Evolutionary conservation across 2,329 filamentous ascomycete genomes (phyloP), one percentile per base, ranked within the genome.

Genomic region (Pseudogymnoascus verrucosus): DNA sequence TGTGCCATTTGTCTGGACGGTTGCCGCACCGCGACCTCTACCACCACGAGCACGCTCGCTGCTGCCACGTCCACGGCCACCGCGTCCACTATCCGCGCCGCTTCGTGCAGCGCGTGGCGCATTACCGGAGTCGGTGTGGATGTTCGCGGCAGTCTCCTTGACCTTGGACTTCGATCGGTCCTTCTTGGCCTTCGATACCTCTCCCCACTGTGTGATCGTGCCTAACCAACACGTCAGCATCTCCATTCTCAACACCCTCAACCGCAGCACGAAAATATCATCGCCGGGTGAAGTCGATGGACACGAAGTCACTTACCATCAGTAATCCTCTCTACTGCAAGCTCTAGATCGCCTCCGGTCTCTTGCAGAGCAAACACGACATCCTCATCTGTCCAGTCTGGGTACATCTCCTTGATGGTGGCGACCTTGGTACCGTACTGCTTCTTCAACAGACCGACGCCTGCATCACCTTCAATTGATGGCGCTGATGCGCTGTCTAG

Each of bases 311-410:
- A 60, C 76, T 73, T 81, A 92, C 89, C 89, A 77, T 93, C 88
- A 71, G 88, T 86, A 76, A 95, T 93, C 76, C 87, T 87, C 72
- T 89, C 87, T 74, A 90, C 89, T 68, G 89, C 86, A 71, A 84
- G 78, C 70, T 89, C 84, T 72, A 91, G 81, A 77, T 95, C 89
- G 71, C 90, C 90, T 71, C 90, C 84, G 64, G 88, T 89, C 80
- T 99, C 95, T 77, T 96, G 87, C 65, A 99, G 83, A 67, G 93
- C 93, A 76, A 95, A 95, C 68, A 98, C 86, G 68, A 98, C 86
- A 76, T 98, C 93, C 76, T 93, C 91, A 73, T 96, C 91, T 71
- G 92, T 93, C 95, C 93, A 98, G 77, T 92, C 89, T 65, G 91
- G 87, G 80, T 96, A 97, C 80, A 98, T 88, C 76, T 96, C 93